These are phyloP conservation scores for Dactylonectria macrodidyma DNA, from an alignment of 2,329 filamentous ascomycete species.

Conservation along the genomic window DNA sequence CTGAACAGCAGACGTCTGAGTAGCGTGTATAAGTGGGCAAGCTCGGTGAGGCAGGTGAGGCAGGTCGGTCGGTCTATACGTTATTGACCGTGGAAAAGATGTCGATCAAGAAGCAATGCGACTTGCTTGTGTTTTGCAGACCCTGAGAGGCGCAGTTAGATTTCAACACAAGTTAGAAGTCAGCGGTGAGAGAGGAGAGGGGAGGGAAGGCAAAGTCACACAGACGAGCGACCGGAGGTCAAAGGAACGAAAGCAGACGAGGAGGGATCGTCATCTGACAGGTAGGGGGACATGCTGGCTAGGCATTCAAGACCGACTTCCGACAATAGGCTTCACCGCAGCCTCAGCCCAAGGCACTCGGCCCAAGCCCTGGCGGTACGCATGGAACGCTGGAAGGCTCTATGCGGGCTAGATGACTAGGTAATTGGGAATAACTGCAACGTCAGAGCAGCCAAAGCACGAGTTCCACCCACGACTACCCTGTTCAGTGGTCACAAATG, in stretches of 20 bases:
- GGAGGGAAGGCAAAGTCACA: not conserved
- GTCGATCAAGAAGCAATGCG: constrained; percentile 1
- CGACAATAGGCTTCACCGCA: constrained; percentile 18
- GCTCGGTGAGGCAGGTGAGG: not conserved
- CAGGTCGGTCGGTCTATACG: not conserved
- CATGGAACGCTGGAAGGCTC: not conserved
- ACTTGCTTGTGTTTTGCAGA: not conserved
- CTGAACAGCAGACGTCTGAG: not conserved
- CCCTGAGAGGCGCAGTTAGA: constrained; percentile 2
- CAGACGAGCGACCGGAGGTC: constrained; percentile 19
- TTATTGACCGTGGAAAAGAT: not conserved
- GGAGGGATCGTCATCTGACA: constrained; percentile 49
- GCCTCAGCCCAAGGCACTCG: constrained; percentile 15
- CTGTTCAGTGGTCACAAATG: not conserved
- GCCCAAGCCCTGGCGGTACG: not conserved
- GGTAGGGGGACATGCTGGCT: constrained; percentile 4
- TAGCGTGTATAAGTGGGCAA: constrained; percentile 4
- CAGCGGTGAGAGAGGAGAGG: not conserved
- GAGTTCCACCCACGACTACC: not conserved
- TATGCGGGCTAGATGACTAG: not conserved
- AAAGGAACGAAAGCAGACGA: constrained; percentile 31
- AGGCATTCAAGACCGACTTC: constrained; percentile 23
- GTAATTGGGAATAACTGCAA: not conserved
- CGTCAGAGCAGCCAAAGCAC: not conserved
- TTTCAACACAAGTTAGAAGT: not conserved